Conservation (phyloP, 2,329 filamentous ascomycete species). For the Apiospora kogelbergensis region DNA sequence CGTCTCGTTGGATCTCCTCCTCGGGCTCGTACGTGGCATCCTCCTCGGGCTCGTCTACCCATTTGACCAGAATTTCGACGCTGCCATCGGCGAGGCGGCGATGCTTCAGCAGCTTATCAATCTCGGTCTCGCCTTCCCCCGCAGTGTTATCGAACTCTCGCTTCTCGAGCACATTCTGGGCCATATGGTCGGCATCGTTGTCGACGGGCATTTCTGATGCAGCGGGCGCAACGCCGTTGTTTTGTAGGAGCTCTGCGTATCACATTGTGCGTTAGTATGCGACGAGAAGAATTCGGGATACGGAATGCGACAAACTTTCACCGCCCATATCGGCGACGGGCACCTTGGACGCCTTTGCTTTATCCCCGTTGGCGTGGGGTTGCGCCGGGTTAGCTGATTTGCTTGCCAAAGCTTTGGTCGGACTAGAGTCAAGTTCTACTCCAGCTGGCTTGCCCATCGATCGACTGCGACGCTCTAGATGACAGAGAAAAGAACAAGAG, state of each 20-base stretch:
- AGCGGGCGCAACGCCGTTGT: not conserved
- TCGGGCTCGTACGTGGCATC: constrained; percentile 35
- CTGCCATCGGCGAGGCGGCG: constrained; percentile 20
- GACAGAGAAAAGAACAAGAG: not conserved
- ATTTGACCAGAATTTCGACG: constrained; percentile 33
- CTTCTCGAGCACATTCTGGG: constrained; percentile 13
- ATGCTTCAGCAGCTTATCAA: constrained; percentile 26
- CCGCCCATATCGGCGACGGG: constrained; percentile 30
- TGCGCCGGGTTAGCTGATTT: not conserved
- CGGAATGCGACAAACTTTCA: not conserved
- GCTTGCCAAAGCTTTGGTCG: not conserved
- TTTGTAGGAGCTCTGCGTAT: not conserved
- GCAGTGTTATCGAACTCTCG: constrained; percentile 21
- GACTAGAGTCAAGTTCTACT: not conserved
- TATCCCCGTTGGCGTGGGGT: constrained; percentile 14
- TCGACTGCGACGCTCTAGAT: constrained; percentile 24
- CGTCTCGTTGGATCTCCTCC: constrained; percentile 33
- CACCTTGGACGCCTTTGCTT: constrained; percentile 16
- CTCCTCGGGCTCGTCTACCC: constrained; percentile 25
- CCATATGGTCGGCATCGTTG: constrained; percentile 3
- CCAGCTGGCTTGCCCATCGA: constrained; percentile 14
- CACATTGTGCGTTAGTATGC: not conserved
- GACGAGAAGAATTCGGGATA: not conserved
- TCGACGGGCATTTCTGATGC: constrained; percentile 8
- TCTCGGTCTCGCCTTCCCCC: constrained; percentile 19